These are phyloP conservation scores for Botryotinia calthae DNA, from an alignment of 2,329 filamentous ascomycete species.

Conservation along the genomic window DNA sequence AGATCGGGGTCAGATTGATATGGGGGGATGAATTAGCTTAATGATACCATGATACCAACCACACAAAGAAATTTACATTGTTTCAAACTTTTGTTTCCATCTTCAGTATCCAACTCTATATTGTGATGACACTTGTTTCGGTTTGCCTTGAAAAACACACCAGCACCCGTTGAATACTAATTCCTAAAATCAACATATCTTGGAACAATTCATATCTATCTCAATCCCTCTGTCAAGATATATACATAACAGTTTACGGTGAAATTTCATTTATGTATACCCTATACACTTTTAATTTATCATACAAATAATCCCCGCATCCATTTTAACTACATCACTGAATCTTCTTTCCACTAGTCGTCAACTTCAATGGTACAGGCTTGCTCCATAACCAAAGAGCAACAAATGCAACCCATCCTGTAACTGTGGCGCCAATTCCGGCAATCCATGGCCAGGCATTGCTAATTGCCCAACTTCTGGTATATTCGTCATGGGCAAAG, in stretches of 20 bases:
- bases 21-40: background rate
- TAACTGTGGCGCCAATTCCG: slow-evolving; percentile 79
- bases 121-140: background rate
- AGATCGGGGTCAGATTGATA: background rate
- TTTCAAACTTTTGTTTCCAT: background rate
- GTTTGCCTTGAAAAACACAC: background rate
- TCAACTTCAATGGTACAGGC: slow-evolving; percentile 44
- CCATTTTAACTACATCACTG: slow-evolving; percentile 34
- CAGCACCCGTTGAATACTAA: background rate
- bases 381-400: slow-evolving; percentile 82
- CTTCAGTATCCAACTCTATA: background rate
- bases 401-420: slow-evolving; percentile 82
- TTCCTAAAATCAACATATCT: background rate
- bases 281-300: slow-evolving; percentile 34
- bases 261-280: slow-evolving; percentile 22
- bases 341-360: slow-evolving; percentile 42
- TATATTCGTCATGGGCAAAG: slow-evolving; percentile 96
- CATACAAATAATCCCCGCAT: slow-evolving; percentile 29
- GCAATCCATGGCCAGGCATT: slow-evolving; percentile 94
- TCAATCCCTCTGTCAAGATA: background rate
- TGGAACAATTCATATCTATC: background rate
- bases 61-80: background rate
- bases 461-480: slow-evolving; percentile 82
- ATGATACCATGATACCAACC: background rate
- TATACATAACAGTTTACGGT: background rate